Evolutionary conservation across 306 rosid species (phyloP).

Genomic region (Acacia crassicarpa): DNA sequence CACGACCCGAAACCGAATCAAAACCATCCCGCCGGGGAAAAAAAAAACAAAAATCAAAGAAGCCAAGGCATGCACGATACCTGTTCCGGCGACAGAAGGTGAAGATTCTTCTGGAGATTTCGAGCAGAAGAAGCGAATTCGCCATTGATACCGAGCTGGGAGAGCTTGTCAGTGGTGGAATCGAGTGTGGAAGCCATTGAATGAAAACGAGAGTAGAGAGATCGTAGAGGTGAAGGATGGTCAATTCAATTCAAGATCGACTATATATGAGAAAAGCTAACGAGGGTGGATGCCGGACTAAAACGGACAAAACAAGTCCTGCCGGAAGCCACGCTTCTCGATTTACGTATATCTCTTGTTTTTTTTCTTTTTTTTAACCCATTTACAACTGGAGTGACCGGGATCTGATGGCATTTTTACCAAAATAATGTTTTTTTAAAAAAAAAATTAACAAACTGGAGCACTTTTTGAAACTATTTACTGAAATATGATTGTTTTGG

Average conservation of each 20-base stretch:
- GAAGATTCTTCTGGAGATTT: constrained; percentile 51
- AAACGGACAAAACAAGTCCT: neutral
- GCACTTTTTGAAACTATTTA: too few relatives aligned
- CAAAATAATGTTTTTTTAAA: too few relatives aligned
- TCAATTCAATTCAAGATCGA: neutral
- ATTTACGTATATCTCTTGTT: neutral
- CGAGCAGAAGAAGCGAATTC: constrained; percentile 52
- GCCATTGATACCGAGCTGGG: constrained; percentile 41
- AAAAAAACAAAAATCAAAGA: neutral
- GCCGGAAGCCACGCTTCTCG: neutral
- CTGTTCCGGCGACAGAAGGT: constrained; percentile 62
- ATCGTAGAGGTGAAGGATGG: neutral
- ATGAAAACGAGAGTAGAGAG: neutral
- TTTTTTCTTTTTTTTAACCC: neutral
- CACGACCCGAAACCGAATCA: constrained; percentile 27
- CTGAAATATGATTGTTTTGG: too few relatives aligned
- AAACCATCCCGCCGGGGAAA: neutral
- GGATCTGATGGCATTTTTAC: too few relatives aligned
- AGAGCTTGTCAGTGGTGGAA: constrained; percentile 30
- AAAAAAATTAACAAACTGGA: too few relatives aligned
- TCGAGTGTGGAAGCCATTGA: constrained; percentile 53
- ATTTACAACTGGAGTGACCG: constrained; percentile 17
- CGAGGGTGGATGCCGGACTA: neutral
- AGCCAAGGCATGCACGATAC: constrained; percentile 25
- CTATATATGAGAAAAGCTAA: neutral